phyloP scores from a whole-genome alignment of 306 rosid genomes.

The Rosa persica region DNA sequence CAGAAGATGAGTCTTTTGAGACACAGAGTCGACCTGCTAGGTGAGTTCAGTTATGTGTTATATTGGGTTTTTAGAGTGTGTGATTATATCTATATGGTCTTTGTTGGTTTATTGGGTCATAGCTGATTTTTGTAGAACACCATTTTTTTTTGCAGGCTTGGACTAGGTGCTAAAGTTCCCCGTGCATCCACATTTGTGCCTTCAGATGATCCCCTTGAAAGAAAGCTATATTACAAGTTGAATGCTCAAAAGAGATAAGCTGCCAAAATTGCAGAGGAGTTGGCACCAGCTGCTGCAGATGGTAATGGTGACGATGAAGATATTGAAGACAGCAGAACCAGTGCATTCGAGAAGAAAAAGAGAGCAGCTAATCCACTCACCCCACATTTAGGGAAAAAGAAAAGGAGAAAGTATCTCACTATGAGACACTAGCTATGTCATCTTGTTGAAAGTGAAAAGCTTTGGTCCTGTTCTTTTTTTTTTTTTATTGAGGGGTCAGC shows the following conservation, averaged over 20 bases:
- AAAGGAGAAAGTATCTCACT: constrained; percentile 41
- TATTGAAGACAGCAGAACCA: constrained; percentile 64
- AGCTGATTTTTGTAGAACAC: not conserved
- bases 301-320: constrained; percentile 37
- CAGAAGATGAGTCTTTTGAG: constrained; percentile 42
- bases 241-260: constrained; percentile 51
- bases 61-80: constrained; percentile 1
- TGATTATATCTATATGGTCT: constrained; percentile 1
- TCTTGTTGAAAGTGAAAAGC: not conserved
- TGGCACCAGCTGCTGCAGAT: constrained; percentile 25
- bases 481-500: no score
- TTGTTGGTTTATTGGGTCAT: not conserved
- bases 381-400: constrained; percentile 35
- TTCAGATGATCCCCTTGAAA: constrained; percentile 66
- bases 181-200: constrained; percentile 55
- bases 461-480: not conserved
- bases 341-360: constrained; percentile 63
- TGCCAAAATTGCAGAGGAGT: constrained; percentile 48
- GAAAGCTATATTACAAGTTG: constrained; percentile 60
- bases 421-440: constrained; percentile 9
- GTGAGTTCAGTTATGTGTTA: constrained; percentile 25
- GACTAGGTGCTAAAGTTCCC: constrained; percentile 75
- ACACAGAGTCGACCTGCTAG: constrained; percentile 52
- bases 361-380: constrained; percentile 38
- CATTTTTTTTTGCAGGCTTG: constrained; percentile 55